Conservation (phyloP, 768 basidiomycete species). For the Dentipellis sp. region DNA sequence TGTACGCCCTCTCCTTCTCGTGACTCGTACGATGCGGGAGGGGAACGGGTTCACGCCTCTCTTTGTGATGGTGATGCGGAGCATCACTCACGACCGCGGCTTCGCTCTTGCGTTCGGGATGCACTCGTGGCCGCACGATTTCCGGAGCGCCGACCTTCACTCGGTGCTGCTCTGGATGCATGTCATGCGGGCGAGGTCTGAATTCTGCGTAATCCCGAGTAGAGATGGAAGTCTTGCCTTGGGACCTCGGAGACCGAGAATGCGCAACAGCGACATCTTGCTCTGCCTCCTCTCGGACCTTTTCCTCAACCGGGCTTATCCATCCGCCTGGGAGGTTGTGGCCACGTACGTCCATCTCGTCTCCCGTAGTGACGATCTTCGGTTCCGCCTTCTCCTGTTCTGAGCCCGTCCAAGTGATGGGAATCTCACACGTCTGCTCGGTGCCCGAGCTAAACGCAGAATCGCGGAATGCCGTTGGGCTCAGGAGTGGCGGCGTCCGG, state of each 20-base stretch:
- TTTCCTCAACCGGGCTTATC: not conserved
- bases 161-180: constrained; percentile 8
- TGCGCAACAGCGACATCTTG: not conserved
- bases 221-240: not conserved
- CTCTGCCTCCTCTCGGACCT: not conserved
- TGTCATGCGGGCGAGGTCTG: not conserved
- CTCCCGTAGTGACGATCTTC: not conserved
- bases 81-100: constrained; percentile 49
- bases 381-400: constrained; percentile 17
- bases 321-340: not conserved
- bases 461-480: constrained; percentile 54
- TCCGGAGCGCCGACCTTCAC: constrained; percentile 48
- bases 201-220: not conserved
- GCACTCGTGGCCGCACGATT: constrained; percentile 29
- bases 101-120: constrained; percentile 46
- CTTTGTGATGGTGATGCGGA: constrained; percentile 11
- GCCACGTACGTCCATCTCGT: not conserved
- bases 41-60: not conserved
- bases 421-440: constrained; percentile 37
- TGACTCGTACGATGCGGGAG: not conserved
- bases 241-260: not conserved
- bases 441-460: constrained; percentile 48
- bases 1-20: not conserved
- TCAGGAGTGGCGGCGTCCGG: constrained; percentile 36
- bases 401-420: constrained; percentile 55